These are phyloP conservation scores for Ganoderma resinaceum DNA, from an alignment of 1,284 basidiomycete genomes.

Conservation along the genomic window DNA sequence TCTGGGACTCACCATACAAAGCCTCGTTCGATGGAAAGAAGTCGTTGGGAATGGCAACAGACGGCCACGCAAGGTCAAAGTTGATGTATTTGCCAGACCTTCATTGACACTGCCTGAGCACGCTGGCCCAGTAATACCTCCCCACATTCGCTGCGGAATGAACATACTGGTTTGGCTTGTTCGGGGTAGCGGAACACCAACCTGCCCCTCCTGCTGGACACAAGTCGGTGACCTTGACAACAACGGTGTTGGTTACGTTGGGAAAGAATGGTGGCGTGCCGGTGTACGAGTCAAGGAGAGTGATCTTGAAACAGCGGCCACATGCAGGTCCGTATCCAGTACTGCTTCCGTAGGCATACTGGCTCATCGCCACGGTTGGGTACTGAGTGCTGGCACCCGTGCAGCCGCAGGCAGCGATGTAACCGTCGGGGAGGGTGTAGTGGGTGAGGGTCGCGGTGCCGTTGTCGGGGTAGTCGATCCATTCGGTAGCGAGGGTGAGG, in stretches of 20 bases:
- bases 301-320: constrained; percentile 79
- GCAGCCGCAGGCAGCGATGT: constrained; percentile 69
- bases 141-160: neutral
- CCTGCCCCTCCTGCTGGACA: constrained; percentile 66
- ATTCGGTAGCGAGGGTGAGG: constrained; percentile 39
- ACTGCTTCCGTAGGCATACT: constrained; percentile 79
- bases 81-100: constrained; percentile 74
- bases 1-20: constrained; percentile 55
- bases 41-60: constrained; percentile 66
- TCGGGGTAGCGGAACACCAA: constrained; percentile 73
- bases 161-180: constrained; percentile 65
- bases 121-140: neutral
- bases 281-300: constrained; percentile 70
- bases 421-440: constrained; percentile 51
- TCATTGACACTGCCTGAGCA: neutral
- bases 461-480: constrained; percentile 61
- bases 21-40: constrained; percentile 76
- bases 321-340: constrained; percentile 77
- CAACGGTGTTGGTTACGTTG: constrained; percentile 61
- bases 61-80: constrained; percentile 81
- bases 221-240: constrained; percentile 78
- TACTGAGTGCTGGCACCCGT: constrained; percentile 71
- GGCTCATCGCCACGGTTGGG: constrained; percentile 78
- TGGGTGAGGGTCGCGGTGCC: constrained; percentile 43
- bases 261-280: constrained; percentile 76